Conservation (phyloP, 192 early-diverging fungal species). For the Coemansia sp. region DNA sequence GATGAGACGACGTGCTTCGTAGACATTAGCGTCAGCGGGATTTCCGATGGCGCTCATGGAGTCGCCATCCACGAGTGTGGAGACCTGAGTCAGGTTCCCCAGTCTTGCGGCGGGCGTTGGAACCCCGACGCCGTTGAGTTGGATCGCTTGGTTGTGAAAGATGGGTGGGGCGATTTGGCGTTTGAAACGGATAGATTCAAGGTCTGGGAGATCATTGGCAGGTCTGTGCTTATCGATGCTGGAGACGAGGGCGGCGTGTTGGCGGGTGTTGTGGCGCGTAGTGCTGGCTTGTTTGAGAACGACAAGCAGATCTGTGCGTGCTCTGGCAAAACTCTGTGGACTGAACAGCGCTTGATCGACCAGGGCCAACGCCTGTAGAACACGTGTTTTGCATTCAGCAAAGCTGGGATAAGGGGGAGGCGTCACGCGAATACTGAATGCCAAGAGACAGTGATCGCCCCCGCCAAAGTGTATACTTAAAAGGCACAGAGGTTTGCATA, state of each 20-base stretch:
- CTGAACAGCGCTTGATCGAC: slow-evolving; percentile 64
- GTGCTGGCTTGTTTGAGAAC: slow-evolving; percentile 91
- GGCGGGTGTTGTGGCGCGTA: slow-evolving; percentile 85
- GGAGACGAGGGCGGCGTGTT: slow-evolving; percentile 58
- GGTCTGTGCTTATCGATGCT: slow-evolving; percentile 76
- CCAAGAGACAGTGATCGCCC: not conserved
- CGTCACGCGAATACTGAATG: not conserved
- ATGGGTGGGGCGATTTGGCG: slow-evolving; percentile 76
- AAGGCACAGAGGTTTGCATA: not conserved
- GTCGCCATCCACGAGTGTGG: slow-evolving; percentile 81
- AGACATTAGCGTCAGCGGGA: slow-evolving; percentile 76
- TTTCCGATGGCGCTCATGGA: slow-evolving; percentile 66
- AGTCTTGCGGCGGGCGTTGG: slow-evolving; percentile 48
- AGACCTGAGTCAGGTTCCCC: slow-evolving; percentile 63
- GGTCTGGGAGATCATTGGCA: slow-evolving; percentile 90
- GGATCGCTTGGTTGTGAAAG: slow-evolving; percentile 67
- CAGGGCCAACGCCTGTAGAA: slow-evolving; percentile 36
- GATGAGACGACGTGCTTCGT: slow-evolving; percentile 70
- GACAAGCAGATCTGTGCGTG: slow-evolving; percentile 86
- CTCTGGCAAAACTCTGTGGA: slow-evolving; percentile 85
- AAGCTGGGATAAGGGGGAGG: not conserved
- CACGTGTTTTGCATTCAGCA: not conserved
- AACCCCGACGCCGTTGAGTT: slow-evolving; percentile 54
- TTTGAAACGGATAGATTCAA: slow-evolving; percentile 73
- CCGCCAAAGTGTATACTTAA: not conserved